Evolutionary conservation across 768 basidiomycete species (phyloP), one percentile per base, ranked within the genome.

Genomic region (Auricularia auricula-judae): DNA sequence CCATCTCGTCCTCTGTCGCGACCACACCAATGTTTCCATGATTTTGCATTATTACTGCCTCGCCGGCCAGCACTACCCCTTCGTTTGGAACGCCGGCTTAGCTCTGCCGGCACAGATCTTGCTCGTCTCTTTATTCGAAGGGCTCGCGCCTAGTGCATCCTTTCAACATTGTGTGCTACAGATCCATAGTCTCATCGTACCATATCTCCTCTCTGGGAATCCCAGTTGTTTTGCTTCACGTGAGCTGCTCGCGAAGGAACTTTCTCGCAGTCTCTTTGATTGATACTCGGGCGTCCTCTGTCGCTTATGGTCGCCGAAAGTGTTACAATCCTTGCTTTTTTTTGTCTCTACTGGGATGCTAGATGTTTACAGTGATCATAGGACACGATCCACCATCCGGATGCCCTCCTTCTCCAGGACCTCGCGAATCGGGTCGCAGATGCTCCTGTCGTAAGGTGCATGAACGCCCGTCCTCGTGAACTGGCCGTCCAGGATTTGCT

Each of bases 401-500:
- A 92, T 70, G 2, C 91, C 91, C 74, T 92, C 89, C 53, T 74
- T 80, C 76, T 93, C 91, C 54, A 92, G 73, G 29, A 80, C 70
- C 64, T 78, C 79, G 51, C 88, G 79, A 66, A 93, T 81, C 29
- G 86, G 85, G 63, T 90, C 87, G 71, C 89, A 91, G 43, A 93
- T 84, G 72, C 89, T 88, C 76, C 88, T 88, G 65, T 82, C 84
- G 76, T 98, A 98, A 2, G 96, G 96, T 11, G 85, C 89, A 61
- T 86, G 83, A 4, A 99, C 82, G 70, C 96, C 96, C 14, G 89
- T 84, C 43, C 79, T 83, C 67, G 76, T 83, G 71, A 98, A 76
- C 56, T 85, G 83, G 67, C 94, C 94, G 70, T 98, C 93, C 59
- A 99, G 79, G 33, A 99, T 84, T 67, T 94, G 81, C 79, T 98